A percentile compares a stretch with the other conserved stretches of the same genome.
phyloP scores from a whole-genome alignment of 2,329 filamentous ascomycete species.

The Penicillium sp. region DNA sequence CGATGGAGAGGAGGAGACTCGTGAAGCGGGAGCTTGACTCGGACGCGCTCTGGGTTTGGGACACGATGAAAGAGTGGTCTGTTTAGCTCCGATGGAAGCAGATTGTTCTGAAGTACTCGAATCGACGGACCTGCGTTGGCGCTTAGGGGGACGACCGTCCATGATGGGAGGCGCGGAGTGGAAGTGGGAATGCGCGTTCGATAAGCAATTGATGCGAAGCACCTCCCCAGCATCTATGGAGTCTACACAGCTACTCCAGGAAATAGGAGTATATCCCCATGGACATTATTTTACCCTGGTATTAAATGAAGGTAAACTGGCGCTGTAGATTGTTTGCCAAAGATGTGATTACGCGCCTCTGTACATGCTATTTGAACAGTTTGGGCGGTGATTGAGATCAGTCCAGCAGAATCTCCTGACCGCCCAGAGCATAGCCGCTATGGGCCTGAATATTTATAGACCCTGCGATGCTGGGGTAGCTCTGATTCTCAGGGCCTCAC shows the following conservation, averaged over 20 bases:
- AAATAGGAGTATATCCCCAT: too few relatives aligned
- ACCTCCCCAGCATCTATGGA: neutral
- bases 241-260: neutral
- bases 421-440: too few relatives aligned
- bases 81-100: neutral
- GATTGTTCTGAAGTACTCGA: slow-evolving; percentile 18
- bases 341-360: too few relatives aligned
- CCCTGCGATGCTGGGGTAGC: too few relatives aligned
- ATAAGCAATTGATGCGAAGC: slow-evolving; percentile 21
- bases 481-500: too few relatives aligned
- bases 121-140: slow-evolving; percentile 34
- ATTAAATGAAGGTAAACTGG: too few relatives aligned
- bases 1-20: slow-evolving; percentile 27
- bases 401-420: too few relatives aligned
- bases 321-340: too few relatives aligned
- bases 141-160: slow-evolving; percentile 37
- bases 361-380: too few relatives aligned
- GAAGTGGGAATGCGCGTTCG: slow-evolving; percentile 14
- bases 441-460: too few relatives aligned
- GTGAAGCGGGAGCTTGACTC: slow-evolving; percentile 7
- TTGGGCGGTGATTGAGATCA: too few relatives aligned
- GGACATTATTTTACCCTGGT: too few relatives aligned
- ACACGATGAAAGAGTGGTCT: slow-evolving; percentile 13
- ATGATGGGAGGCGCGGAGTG: slow-evolving; percentile 23
- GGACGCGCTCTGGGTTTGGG: slow-evolving; percentile 13